phyloP scores from a whole-genome alignment of 202 grass and related monocot genomes.

The Schoenoplectus tabernaemontani region DNA sequence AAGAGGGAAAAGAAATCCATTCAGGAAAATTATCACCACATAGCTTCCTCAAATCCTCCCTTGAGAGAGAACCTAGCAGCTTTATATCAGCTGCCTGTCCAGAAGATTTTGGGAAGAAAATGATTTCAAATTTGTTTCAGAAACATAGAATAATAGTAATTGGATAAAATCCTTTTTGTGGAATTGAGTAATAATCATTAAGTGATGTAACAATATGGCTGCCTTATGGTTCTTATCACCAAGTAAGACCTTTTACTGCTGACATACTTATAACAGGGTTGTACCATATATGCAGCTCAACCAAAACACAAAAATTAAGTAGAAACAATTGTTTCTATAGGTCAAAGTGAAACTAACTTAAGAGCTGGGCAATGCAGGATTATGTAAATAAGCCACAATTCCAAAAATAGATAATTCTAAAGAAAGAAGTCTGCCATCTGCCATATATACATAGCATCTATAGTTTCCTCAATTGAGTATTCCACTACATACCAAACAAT shows the following conservation, averaged over 20 bases:
- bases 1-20: constrained; percentile 93
- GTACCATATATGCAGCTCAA: background rate
- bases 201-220: background rate
- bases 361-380: background rate
- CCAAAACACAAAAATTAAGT: background rate
- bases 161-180: background rate
- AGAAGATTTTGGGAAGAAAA: background rate
- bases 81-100: constrained; percentile 85
- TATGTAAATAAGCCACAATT: background rate
- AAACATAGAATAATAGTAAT: background rate
- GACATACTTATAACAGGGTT: background rate
- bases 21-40: constrained; percentile 84
- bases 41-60: constrained; percentile 90
- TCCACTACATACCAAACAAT: background rate
- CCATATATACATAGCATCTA: background rate
- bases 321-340: background rate
- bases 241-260: background rate
- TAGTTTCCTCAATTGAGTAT: background rate
- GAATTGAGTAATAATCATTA: background rate
- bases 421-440: background rate
- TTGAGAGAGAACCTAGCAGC: constrained; percentile 62
- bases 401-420: background rate
- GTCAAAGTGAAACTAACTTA: background rate
- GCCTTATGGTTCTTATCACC: background rate
- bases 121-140: background rate